Percentiles rank a stretch among this genome's conserved stretches.
phyloP scores from a whole-genome alignment of 106 monocot genomes.

The Iris macrosiphon region DNA sequence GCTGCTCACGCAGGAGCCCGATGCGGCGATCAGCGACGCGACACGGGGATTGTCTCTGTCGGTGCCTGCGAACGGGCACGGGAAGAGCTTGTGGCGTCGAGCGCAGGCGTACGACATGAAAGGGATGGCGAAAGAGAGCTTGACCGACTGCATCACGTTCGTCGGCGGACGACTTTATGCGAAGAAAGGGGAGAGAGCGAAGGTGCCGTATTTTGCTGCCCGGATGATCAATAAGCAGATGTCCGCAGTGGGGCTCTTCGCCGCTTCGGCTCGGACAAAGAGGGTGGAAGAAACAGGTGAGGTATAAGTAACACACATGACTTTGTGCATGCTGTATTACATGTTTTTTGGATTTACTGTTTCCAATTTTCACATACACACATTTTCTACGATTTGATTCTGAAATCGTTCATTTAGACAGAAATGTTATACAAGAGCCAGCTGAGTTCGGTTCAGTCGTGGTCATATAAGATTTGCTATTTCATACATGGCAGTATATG shows the following conservation, averaged over 20 bases:
- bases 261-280: background rate
- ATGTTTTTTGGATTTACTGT: background rate
- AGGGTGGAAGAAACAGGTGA: background rate
- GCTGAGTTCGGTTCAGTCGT: too few relatives aligned
- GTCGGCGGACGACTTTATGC: slow-evolving; percentile 10
- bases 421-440: too few relatives aligned
- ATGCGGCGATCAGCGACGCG: slow-evolving; percentile 49
- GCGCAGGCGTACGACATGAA: slow-evolving; percentile 75
- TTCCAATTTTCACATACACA: too few relatives aligned
- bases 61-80: slow-evolving; percentile 30
- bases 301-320: background rate
- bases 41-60: slow-evolving; percentile 53
- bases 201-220: slow-evolving; percentile 43
- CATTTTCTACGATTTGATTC: too few relatives aligned
- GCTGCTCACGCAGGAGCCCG: slow-evolving; percentile 29
- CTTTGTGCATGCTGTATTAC: background rate
- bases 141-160: slow-evolving; percentile 55
- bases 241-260: slow-evolving; percentile 32
- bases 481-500: background rate
- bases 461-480: too few relatives aligned
- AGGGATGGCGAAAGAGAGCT: slow-evolving; percentile 75
- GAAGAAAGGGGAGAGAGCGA: slow-evolving; percentile 2
- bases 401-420: too few relatives aligned
- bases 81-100: slow-evolving; percentile 63
- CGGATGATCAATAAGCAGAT: slow-evolving; percentile 76